phyloP scores from a whole-genome alignment of 2,329 filamentous ascomycete genomes.

The Aspergillus neotritici region DNA sequence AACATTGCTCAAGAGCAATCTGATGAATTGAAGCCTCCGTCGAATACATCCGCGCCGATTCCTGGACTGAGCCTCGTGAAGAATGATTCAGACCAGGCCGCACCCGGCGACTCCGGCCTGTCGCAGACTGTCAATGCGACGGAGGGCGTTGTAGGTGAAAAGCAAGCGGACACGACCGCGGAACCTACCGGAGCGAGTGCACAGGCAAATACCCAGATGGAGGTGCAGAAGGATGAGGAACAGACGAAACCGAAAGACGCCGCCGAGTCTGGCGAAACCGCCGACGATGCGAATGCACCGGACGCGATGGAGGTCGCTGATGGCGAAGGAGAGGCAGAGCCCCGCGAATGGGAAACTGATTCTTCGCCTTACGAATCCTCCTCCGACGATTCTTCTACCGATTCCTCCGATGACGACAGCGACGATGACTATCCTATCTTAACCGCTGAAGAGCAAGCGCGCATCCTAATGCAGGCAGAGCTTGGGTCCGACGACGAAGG shows the following conservation, averaged over 20 bases:
- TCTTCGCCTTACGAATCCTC: conserved; percentile 70
- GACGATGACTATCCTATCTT: conserved; percentile 64
- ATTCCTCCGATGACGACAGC: conserved; percentile 54
- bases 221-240: conserved; percentile 19
- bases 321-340: conserved; percentile 41
- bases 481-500: conserved; percentile 73
- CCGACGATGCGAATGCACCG: conserved; percentile 1
- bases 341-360: conserved; percentile 80
- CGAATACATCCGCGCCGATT: conserved; percentile 23
- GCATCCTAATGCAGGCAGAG: conserved; percentile 78
- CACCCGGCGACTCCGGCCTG: conserved; percentile 2
- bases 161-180: not conserved
- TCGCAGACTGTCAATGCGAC: too few species aligned
- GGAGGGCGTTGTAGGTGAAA: too few species aligned
- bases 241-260: conserved; percentile 5
- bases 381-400: conserved; percentile 54
- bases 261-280: conserved; percentile 1
- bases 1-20: conserved; percentile 3
- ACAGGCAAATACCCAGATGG: conserved; percentile 20
- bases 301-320: conserved; percentile 5
- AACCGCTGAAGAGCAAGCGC: conserved; percentile 74
- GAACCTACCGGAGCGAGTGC: conserved; percentile 5
- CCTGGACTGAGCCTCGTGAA: conserved; percentile 35
- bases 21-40: conserved; percentile 10
- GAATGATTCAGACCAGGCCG: conserved; percentile 10